A percentile compares a stretch with the other conserved stretches of the same genome.
phyloP scores from a whole-genome alignment of 2,329 filamentous ascomycete genomes.

The Orbilia ellipsospora region DNA sequence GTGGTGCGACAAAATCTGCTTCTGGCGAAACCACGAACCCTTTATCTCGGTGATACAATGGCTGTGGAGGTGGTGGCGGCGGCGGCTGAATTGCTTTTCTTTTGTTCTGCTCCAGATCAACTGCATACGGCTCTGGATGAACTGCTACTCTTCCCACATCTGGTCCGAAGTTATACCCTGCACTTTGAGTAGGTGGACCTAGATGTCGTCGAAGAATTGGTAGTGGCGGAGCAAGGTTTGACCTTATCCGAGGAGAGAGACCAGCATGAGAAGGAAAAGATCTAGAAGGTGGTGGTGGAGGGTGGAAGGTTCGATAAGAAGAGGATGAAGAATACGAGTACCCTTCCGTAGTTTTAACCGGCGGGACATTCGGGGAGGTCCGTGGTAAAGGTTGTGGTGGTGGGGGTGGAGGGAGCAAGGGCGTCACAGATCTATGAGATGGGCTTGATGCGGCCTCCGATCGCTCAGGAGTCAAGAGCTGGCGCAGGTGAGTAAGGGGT shows the following conservation, averaged over 20 bases:
- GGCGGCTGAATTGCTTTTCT: constrained; percentile 35
- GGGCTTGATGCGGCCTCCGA: constrained; percentile 54
- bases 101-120: constrained; percentile 51
- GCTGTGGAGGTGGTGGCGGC: constrained; percentile 29
- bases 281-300: constrained; percentile 45
- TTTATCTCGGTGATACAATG: constrained; percentile 38
- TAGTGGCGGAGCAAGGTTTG: constrained; percentile 48
- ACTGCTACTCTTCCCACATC: constrained; percentile 53
- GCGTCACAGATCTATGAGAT: constrained; percentile 51
- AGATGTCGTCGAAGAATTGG: constrained; percentile 47
- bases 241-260: constrained; percentile 40
- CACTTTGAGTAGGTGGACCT: constrained; percentile 42
- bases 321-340: constrained; percentile 49
- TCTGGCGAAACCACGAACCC: constrained; percentile 39
- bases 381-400: constrained; percentile 25
- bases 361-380: constrained; percentile 52
- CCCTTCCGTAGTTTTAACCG: constrained; percentile 54
- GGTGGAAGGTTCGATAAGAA: constrained; percentile 53
- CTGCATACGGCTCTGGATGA: constrained; percentile 42
- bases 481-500: constrained; percentile 53
- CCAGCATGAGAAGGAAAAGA: constrained; percentile 41
- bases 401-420: constrained; percentile 54
- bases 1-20: constrained; percentile 51
- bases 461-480: constrained; percentile 50
- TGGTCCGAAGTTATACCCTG: constrained; percentile 40